Evolutionary conservation across 768 basidiomycete species (phyloP).

Genomic region (Trametes cubensis): DNA sequence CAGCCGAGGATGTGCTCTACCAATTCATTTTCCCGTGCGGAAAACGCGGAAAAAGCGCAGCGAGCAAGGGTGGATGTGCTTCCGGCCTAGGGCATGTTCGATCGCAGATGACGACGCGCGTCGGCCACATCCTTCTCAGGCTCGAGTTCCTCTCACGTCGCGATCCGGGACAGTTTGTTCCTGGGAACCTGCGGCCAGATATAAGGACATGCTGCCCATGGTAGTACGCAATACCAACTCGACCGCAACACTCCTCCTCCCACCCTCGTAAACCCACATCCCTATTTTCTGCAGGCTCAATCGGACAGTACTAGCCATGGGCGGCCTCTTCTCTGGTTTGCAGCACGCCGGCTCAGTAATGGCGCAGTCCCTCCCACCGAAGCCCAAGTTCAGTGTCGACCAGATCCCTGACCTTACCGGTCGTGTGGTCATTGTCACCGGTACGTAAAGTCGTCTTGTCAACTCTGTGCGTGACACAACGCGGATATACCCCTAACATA

Average conservation of each 20-base stretch:
- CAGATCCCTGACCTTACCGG: conserved; percentile 51
- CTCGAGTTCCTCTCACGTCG: not conserved
- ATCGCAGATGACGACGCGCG: not conserved
- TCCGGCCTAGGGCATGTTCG: not conserved
- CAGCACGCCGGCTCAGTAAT: conserved; percentile 49
- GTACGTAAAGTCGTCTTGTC: conserved; percentile 16
- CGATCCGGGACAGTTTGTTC: too few species aligned
- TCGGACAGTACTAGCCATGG: not conserved
- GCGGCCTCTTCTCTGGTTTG: conserved; percentile 3
- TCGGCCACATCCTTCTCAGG: not conserved
- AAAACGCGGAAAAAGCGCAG: not conserved
- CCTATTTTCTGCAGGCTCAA: too few species aligned
- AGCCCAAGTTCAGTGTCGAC: conserved; percentile 28
- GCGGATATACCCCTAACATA: not conserved
- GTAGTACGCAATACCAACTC: too few species aligned
- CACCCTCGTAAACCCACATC: too few species aligned
- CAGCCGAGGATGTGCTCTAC: too few species aligned
- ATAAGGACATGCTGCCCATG: too few species aligned
- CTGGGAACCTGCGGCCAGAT: too few species aligned
- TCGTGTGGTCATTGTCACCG: conserved; percentile 44
- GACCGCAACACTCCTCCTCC: too few species aligned
- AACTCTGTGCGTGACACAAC: not conserved
- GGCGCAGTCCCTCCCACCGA: conserved; percentile 44
- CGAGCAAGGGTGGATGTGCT: not conserved
- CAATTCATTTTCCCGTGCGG: too few species aligned